Percentiles rank a stretch among this genome's conserved stretches.
Conservation (phyloP, 1,284 basidiomycete genomes). For the Marasmius oreades region DNA sequence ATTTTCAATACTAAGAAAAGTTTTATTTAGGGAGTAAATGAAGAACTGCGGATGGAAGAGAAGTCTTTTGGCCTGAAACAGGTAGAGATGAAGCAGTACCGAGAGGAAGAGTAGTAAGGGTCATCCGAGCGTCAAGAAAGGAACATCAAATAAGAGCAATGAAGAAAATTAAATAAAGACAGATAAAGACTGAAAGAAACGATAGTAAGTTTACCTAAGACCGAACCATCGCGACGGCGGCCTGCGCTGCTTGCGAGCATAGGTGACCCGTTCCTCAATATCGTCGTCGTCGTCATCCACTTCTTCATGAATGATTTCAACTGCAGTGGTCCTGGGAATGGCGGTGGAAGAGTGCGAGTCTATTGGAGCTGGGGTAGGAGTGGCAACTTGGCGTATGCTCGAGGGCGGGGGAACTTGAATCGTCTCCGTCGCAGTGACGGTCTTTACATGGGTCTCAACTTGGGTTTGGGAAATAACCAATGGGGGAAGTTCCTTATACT, state of each 20-base stretch:
- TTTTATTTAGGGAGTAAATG: slow-evolving; percentile 5
- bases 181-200: slow-evolving; percentile 17
- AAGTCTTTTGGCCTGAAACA: not conserved
- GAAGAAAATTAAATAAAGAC: slow-evolving; percentile 19
- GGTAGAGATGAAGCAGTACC: slow-evolving; percentile 6
- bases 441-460: slow-evolving; percentile 65
- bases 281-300: slow-evolving; percentile 32
- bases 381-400: slow-evolving; percentile 71
- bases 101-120: slow-evolving; percentile 11
- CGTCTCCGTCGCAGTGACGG: slow-evolving; percentile 60
- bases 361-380: slow-evolving; percentile 62
- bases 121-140: slow-evolving; percentile 8
- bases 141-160: slow-evolving; percentile 16
- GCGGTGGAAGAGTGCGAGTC: slow-evolving; percentile 49
- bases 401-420: slow-evolving; percentile 71
- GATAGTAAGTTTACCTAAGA: slow-evolving; percentile 30
- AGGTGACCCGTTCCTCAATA: slow-evolving; percentile 25
- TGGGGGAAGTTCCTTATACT: slow-evolving; percentile 60
- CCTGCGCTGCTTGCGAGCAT: slow-evolving; percentile 31
- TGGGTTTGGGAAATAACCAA: slow-evolving; percentile 60
- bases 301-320: slow-evolving; percentile 63
- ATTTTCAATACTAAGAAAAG: slow-evolving; percentile 5
- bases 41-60: slow-evolving; percentile 7
- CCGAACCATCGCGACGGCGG: slow-evolving; percentile 39
- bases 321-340: slow-evolving; percentile 66